A percentile compares a stretch with the other conserved stretches of the same genome.
Conservation (phyloP, 2,329 filamentous ascomycete genomes). For the Alternaria arbusti region DNA sequence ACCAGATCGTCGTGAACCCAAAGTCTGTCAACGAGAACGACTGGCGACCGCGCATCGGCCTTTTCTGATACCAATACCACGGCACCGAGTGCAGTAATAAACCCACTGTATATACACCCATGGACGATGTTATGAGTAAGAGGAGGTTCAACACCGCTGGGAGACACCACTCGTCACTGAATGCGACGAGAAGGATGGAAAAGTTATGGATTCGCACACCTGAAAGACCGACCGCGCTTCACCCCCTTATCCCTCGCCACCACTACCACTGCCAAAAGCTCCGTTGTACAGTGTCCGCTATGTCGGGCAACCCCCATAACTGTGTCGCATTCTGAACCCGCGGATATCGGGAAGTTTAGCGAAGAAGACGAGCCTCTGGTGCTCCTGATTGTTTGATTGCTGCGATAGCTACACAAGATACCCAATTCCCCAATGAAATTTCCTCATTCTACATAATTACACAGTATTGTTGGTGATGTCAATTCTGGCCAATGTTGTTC, state of each 20-base stretch:
- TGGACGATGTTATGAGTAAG: slow-evolving; percentile 12
- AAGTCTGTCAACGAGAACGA: slow-evolving; percentile 66
- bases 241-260: slow-evolving; percentile 1
- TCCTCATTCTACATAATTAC: not conserved
- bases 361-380: slow-evolving; percentile 8
- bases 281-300: slow-evolving; percentile 34
- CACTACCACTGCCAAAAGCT: slow-evolving; percentile 17
- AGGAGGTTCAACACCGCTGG: slow-evolving; percentile 34
- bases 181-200: slow-evolving; percentile 27
- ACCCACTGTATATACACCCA: slow-evolving; percentile 29
- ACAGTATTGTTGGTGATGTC: not conserved
- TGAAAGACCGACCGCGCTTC: slow-evolving; percentile 10
- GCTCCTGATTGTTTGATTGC: slow-evolving; percentile 15
- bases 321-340: slow-evolving; percentile 3
- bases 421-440: slow-evolving; percentile 34
- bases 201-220: slow-evolving; percentile 13
- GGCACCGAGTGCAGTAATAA: not conserved
- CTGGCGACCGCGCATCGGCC: slow-evolving; percentile 79
- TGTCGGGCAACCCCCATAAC: slow-evolving; percentile 23
- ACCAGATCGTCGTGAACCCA: slow-evolving; percentile 88
- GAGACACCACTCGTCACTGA: not conserved
- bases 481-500: not conserved
- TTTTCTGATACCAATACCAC: slow-evolving; percentile 30
- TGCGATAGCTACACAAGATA: slow-evolving; percentile 38
- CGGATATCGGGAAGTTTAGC: not conserved